These are phyloP conservation scores for Neurospora sp. DNA, from an alignment of 2,329 filamentous ascomycete genomes.

Conservation along the genomic window DNA sequence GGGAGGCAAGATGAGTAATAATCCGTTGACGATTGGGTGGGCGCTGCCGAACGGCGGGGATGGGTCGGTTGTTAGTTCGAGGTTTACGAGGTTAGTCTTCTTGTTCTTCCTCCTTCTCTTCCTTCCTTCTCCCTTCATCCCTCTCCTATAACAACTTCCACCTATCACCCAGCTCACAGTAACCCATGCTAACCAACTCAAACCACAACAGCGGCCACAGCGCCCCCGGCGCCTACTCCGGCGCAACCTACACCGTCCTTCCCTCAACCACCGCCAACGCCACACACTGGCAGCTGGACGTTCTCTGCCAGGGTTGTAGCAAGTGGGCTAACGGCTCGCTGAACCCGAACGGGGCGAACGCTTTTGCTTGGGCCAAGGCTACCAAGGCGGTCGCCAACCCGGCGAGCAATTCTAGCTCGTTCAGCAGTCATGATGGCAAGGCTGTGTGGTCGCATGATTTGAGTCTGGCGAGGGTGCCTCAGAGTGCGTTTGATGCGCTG, in stretches of 20 bases:
- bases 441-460: slow-evolving; percentile 15
- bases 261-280: slow-evolving; percentile 14
- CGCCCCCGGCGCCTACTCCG: slow-evolving; percentile 12
- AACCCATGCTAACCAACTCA: not conserved
- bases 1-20: slow-evolving; percentile 29
- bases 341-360: slow-evolving; percentile 17
- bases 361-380: slow-evolving; percentile 18
- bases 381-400: slow-evolving; percentile 11
- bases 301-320: slow-evolving; percentile 19
- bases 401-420: slow-evolving; percentile 18
- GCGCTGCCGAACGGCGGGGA: slow-evolving; percentile 19
- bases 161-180: not conserved
- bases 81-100: slow-evolving; percentile 25
- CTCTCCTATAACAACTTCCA: not conserved
- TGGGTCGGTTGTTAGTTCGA: slow-evolving; percentile 27
- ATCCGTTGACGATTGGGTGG: slow-evolving; percentile 29
- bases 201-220: slow-evolving; percentile 6
- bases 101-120: not conserved
- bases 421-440: slow-evolving; percentile 15
- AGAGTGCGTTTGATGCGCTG: slow-evolving; percentile 17
- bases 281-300: slow-evolving; percentile 22
- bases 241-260: slow-evolving; percentile 16
- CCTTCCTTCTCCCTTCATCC: not conserved
- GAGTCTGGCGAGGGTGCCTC: slow-evolving; percentile 14
- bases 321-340: slow-evolving; percentile 15